These are phyloP conservation scores for Hyparrhenia diplandra DNA, from an alignment of 176 grass and related monocot species.

Conservation along the genomic window DNA sequence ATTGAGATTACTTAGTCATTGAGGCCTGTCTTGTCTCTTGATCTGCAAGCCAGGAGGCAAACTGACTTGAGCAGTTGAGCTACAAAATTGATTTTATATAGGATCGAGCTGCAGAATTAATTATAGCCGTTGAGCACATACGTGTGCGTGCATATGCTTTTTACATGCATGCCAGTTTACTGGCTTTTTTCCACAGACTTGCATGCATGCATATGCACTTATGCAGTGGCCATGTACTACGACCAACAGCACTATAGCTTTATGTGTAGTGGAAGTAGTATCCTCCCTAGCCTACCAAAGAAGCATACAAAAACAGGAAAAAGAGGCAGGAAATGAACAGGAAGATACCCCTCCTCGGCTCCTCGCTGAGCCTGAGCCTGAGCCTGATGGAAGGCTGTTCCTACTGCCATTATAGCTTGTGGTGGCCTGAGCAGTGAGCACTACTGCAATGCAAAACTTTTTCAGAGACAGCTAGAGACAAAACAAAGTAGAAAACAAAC, in stretches of 20 bases:
- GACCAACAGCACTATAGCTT: not conserved
- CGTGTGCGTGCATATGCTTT: slow-evolving; percentile 50
- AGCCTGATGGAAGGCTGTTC: slow-evolving; percentile 34
- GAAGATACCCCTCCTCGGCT: slow-evolving; percentile 57
- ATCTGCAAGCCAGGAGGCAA: slow-evolving; percentile 24
- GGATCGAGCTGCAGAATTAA: slow-evolving; percentile 9
- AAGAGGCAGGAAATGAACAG: slow-evolving; percentile 48
- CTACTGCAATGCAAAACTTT: slow-evolving; percentile 13
- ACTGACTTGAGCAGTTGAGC: not conserved
- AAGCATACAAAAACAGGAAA: slow-evolving; percentile 52
- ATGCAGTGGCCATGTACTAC: slow-evolving; percentile 22
- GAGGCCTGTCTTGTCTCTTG: not conserved
- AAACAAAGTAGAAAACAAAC: slow-evolving; percentile 46
- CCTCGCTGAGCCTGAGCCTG: slow-evolving; percentile 17
- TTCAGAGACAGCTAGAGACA: slow-evolving; percentile 77
- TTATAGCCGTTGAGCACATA: slow-evolving; percentile 32
- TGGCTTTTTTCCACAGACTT: slow-evolving; percentile 43
- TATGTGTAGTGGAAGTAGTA: slow-evolving; percentile 13
- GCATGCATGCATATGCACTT: slow-evolving; percentile 45
- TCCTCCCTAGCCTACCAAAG: slow-evolving; percentile 29
- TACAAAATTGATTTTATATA: slow-evolving; percentile 20
- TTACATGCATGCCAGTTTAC: slow-evolving; percentile 46
- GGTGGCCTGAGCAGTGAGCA: slow-evolving; percentile 43
- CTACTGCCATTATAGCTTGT: slow-evolving; percentile 39
- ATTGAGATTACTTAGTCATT: not conserved